Percentiles rank a stretch among this genome's conserved stretches.
Evolutionary conservation across 768 basidiomycete species (phyloP).

Genomic region (Mycena crocata): DNA sequence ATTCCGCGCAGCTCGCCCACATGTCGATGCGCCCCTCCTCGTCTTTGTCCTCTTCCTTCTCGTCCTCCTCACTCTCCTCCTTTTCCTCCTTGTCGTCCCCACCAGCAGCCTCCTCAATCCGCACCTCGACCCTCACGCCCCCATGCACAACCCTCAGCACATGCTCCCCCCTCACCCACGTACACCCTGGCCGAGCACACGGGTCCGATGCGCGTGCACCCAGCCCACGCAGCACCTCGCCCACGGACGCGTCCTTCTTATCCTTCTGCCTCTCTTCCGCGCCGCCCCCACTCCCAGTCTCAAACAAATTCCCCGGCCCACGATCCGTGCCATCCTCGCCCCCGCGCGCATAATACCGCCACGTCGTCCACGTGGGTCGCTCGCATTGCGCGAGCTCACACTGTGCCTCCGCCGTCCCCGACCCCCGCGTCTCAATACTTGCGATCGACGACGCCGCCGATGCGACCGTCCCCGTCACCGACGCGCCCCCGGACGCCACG

Average conservation of each 20-base stretch:
- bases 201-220: slow-evolving; percentile 26
- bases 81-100: not conserved
- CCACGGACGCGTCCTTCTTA: too few relatives aligned
- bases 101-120: slow-evolving; percentile 21
- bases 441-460: slow-evolving; percentile 24
- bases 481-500: slow-evolving; percentile 32
- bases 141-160: slow-evolving; percentile 51
- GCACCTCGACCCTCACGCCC: slow-evolving; percentile 42
- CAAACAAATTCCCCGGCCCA: too few relatives aligned
- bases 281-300: slow-evolving; percentile 44
- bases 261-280: too few relatives aligned
- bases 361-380: slow-evolving; percentile 62
- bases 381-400: slow-evolving; percentile 52
- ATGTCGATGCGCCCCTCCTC: slow-evolving; percentile 44
- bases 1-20: slow-evolving; percentile 65
- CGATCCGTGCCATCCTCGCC: slow-evolving; percentile 39
- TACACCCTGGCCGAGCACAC: slow-evolving; percentile 30
- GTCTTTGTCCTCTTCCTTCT: not conserved
- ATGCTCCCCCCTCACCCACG: slow-evolving; percentile 44
- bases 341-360: slow-evolving; percentile 56
- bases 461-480: slow-evolving; percentile 28
- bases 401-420: slow-evolving; percentile 25
- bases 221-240: slow-evolving; percentile 53
- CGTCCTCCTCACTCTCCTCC: not conserved
- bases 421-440: slow-evolving; percentile 20